Evolutionary conservation across 257 asterid genomes (phyloP), one percentile per base, ranked within the genome.

Genomic region (Lavandula angustifolia): DNA sequence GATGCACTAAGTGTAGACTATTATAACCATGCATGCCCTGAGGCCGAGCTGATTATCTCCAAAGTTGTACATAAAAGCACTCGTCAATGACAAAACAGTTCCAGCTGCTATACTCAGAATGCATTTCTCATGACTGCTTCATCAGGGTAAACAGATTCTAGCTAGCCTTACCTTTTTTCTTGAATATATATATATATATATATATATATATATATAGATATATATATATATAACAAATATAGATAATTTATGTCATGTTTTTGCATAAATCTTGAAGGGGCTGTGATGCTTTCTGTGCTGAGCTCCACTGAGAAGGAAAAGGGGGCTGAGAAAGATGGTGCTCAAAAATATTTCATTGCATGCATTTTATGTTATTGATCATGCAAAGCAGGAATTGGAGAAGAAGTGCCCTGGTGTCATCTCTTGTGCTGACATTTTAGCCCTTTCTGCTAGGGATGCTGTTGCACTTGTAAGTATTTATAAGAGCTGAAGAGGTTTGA

Each of bases 111-210:
- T 91, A 2, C 94, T 91, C 12, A 72, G 96, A 71, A 84, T 84
- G 96, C 94, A 91, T 49, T 91, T 91, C n/a, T 79, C 97, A 91
- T 69, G 96, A 91, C 60, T 91, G 97, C 62, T 87, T 91, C 69
- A 71, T 91, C 57, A 85, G 94, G 76, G 97, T 91, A 76, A 4
- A 22, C 31, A 33, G 5, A 3, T 37, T 5, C 5, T 2, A 53
- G 34, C 13, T 31, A 12, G 0, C 7, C 3, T 9, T 61, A n/a
- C n/a, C 13, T 44, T 44, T 5, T 31, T 9, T 4, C 33, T 0
- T 32, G 1, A 14, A 0, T 51, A 6, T 46, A 1, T 32, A n/a
- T n/a, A n/a, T n/a, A n/a, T n/a, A n/a, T n/a, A n/a, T n/a, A n/a
- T n/a, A n/a, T n/a, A n/a, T n/a, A n/a, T n/a, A n/a, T n/a, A n/a